Base-by-base conservation (phyloP, 2,329 filamentous ascomycete genomes). In the Chrysoporthe austroafricana region DNA sequence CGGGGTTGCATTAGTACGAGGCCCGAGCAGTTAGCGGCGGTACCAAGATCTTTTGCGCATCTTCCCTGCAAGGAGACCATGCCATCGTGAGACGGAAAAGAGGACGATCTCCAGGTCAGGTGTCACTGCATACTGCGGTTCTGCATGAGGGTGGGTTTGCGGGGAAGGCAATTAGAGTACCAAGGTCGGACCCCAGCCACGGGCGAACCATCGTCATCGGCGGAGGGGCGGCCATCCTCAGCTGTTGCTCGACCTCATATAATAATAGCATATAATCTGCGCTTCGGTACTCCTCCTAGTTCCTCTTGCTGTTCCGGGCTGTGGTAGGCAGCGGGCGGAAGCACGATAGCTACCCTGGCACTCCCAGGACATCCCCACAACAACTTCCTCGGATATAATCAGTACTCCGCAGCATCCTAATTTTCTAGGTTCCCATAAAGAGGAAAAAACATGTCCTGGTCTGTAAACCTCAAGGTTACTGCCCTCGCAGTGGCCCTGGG, bases 381-480 rank as follows among this genome's bases (percentile, higher is more conserved):
- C 36, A 1, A 1, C 36, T 39, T 39, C 9, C 36, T 39, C 9
- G 9, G 9, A 39, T 5, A 54, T 7, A 4, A 57, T 1, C 54
- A 39, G 8, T 16, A 21, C 16, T 39, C 34, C 39, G 1, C 16
- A 21, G 34, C 16, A 16, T 26, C 26, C 26, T 54, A 34, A 2
- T 13, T 34, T 7, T 0, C 16, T 26, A 39, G 36, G 16, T 54
- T 21, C 32, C 21, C 11, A 16, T 11, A 26, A 5, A 26, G 26
- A 26, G 26, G 26, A 26, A 26, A 26, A 26, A 50, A 67, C 6
- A 69, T 69, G 67, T 21, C 4, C 11, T 34, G 46, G 42, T 5
- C 16, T 36, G 9, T 2, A 11, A 26, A 1, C 1, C 32, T 11
- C 4, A 54, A 11, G 39, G 13, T 7, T 14, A 34, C 16, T 21